Base-by-base conservation (phyloP, 257 asterid genomes). In the Penstemon newberryi region DNA sequence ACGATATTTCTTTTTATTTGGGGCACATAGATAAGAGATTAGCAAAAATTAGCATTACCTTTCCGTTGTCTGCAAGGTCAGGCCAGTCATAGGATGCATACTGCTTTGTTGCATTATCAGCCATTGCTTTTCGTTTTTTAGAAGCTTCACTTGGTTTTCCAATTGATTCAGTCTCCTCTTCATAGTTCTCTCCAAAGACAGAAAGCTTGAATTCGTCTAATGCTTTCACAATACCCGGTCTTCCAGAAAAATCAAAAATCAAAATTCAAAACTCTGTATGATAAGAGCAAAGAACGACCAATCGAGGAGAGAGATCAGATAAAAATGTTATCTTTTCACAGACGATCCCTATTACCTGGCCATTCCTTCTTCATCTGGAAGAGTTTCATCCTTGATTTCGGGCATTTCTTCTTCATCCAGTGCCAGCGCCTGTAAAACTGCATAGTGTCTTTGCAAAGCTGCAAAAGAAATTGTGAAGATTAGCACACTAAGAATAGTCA, bases 381-480 rank as follows among this genome's bases (percentile, higher is more conserved):
- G 85, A 40, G 99, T 94, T 83, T 91, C 97, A 67, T 94, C 99
- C 77, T 81, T 87, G 46, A 86, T 78, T 37, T 90, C 96, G 46
- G 99, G 99, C 86, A 94, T 85, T 78, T 94, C 96, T 40, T 94
- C 99, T 79, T 94, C 99, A 71, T 89, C 96, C 70, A 94, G 82
- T 36, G 99, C 99, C 44, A 94, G 83, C 73, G 99, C 97, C 78
- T 94, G 96, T 76, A 94, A 67, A 56, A 91, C 88, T 36, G 99
- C 97, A 75, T 88, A 91, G 79, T 94, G 99, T 71, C 89, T 91
- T 86, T 94, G 99, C 91, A 94, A 82, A 60, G 96, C 99, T 89
- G 85, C 73, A 76, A 62, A 47, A 64, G 33, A 42, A 70, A 71
- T 56, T 58, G 15, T 8, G 47, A 51, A 18, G 18, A 77, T 63